A percentile compares a stretch with the other conserved stretches of the same genome.
Evolutionary conservation across 2,329 filamentous ascomycete genomes (phyloP).

Genomic region (Sordariomycetes sp.): DNA sequence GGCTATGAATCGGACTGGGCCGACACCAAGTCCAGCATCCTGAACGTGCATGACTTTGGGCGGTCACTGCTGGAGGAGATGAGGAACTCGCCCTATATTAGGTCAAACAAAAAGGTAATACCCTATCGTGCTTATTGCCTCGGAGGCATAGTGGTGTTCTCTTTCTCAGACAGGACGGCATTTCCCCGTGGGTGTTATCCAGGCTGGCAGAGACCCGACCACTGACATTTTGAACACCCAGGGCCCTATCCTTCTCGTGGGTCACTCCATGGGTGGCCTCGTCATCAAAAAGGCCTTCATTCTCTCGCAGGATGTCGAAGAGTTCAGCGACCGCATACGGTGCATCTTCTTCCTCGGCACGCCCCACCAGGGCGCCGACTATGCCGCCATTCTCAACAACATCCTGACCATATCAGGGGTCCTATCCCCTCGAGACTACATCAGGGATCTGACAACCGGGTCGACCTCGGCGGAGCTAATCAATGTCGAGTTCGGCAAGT

Average conservation of each 20-base stretch:
- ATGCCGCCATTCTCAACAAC: slow-evolving; percentile 14
- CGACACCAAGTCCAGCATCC: slow-evolving; percentile 8
- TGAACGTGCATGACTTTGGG: slow-evolving; percentile 20
- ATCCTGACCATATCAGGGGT: slow-evolving; percentile 9
- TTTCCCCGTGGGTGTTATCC: no score
- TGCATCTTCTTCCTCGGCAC: slow-evolving; percentile 23
- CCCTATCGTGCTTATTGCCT: no score
- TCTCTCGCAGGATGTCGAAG: no score
- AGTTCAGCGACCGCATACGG: slow-evolving; percentile 8
- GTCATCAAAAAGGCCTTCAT: slow-evolving; percentile 24
- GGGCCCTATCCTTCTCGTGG: slow-evolving; percentile 15
- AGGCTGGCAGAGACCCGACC: no score
- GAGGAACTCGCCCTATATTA: background rate
- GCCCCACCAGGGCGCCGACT: slow-evolving; percentile 21
- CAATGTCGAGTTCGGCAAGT: slow-evolving; percentile 20
- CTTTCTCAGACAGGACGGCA: no score
- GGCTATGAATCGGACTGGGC: slow-evolving; percentile 20
- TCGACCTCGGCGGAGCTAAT: slow-evolving; percentile 15
- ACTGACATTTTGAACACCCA: no score
- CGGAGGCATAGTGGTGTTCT: no score
- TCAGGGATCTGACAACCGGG: slow-evolving; percentile 11
- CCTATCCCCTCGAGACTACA: background rate
- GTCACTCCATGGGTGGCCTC: slow-evolving; percentile 19
- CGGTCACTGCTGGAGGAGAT: slow-evolving; percentile 12
- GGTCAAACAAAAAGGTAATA: background rate